These are phyloP conservation scores for Labyrinthula sp. DNA, from an alignment of 352 stramenopile species.

Conservation along the genomic window DNA sequence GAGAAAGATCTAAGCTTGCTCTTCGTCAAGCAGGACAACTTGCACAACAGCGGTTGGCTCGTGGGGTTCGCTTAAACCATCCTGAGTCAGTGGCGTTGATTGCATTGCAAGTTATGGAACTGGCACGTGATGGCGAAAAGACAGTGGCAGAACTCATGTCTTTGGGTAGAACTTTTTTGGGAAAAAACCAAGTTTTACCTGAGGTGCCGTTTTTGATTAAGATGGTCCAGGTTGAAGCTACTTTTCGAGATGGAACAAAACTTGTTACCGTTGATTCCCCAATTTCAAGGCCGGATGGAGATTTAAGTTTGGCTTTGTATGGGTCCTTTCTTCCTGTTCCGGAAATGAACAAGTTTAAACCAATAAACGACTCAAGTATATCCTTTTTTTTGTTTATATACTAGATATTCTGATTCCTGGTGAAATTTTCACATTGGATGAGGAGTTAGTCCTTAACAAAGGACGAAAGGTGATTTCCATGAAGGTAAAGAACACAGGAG, in stretches of 20 bases:
- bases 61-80: slow-evolving; percentile 70
- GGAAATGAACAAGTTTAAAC: slow-evolving; percentile 44
- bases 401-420: slow-evolving; percentile 33
- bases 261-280: slow-evolving; percentile 79
- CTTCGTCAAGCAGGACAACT: slow-evolving; percentile 54
- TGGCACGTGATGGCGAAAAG: slow-evolving; percentile 71
- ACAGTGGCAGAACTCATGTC: slow-evolving; percentile 42
- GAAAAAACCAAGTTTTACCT: slow-evolving; percentile 60
- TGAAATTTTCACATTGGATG: slow-evolving; percentile 43
- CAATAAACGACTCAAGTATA: slow-evolving; percentile 23
- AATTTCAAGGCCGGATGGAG: slow-evolving; percentile 58
- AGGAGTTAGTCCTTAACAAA: slow-evolving; percentile 58
- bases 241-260: slow-evolving; percentile 90
- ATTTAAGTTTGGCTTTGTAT: slow-evolving; percentile 68
- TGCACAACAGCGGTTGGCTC: slow-evolving; percentile 74
- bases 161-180: slow-evolving; percentile 36
- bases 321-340: slow-evolving; percentile 75
- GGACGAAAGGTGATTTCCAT: slow-evolving; percentile 49
- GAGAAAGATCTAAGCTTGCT: slow-evolving; percentile 46
- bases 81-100: slow-evolving; percentile 73
- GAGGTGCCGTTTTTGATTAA: slow-evolving; percentile 64
- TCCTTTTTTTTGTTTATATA: slow-evolving; percentile 18
- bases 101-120: slow-evolving; percentile 73
- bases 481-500: slow-evolving; percentile 75
- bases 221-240: slow-evolving; percentile 86